phyloP scores from a whole-genome alignment of 441 rosid genomes.

The Breynia disticha region DNA sequence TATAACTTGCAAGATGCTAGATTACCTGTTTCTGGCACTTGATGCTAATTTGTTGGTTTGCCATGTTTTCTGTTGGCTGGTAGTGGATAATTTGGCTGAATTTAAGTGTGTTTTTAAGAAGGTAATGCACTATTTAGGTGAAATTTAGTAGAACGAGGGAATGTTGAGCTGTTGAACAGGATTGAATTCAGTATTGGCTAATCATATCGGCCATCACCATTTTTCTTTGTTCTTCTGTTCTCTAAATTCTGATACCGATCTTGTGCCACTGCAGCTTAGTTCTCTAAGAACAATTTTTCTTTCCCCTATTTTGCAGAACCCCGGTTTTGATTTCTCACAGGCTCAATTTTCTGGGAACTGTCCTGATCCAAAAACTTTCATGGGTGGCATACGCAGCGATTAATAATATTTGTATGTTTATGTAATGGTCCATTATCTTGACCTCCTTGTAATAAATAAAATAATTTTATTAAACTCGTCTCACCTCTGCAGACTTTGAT shows the following conservation, averaged over 20 bases:
- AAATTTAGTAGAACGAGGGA: too few relatives aligned
- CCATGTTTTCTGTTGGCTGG: too few relatives aligned
- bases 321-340: slow-evolving; percentile 69
- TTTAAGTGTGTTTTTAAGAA: too few relatives aligned
- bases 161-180: too few relatives aligned
- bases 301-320: slow-evolving; percentile 36
- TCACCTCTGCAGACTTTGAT: neutral
- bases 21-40: too few relatives aligned
- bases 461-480: neutral
- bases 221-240: too few relatives aligned
- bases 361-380: slow-evolving; percentile 59
- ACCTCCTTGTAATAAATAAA: slow-evolving; percentile 3
- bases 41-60: too few relatives aligned
- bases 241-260: neutral
- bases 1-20: too few relatives aligned
- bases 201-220: too few relatives aligned
- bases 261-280: neutral
- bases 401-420: slow-evolving; percentile 21
- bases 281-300: slow-evolving; percentile 8
- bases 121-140: too few relatives aligned
- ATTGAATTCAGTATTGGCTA: too few relatives aligned
- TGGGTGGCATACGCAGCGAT: slow-evolving; percentile 52
- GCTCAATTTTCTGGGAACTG: slow-evolving; percentile 59
- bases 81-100: too few relatives aligned
- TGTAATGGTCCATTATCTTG: neutral